phyloP scores from a whole-genome alignment of 2,329 filamentous ascomycete species.

The Amylocarpus encephaloides region DNA sequence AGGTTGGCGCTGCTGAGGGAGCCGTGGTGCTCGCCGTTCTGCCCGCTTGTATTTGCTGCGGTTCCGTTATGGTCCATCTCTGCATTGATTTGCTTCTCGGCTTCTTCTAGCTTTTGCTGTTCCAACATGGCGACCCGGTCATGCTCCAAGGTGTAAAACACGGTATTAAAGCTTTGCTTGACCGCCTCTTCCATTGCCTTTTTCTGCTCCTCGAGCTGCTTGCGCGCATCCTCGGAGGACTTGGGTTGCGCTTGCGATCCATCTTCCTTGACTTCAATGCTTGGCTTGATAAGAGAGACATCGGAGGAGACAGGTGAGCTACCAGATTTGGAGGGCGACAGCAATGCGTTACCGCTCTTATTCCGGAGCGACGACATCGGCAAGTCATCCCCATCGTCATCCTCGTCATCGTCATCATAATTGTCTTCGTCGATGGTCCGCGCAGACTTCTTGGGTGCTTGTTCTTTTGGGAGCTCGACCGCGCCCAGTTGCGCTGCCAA shows the following conservation, averaged over 20 bases:
- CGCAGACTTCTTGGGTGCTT: conserved; percentile 62
- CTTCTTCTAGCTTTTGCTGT: conserved; percentile 93
- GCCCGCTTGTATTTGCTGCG: conserved; percentile 43
- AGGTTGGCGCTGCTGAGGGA: conserved; percentile 90
- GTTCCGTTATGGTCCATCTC: conserved; percentile 73
- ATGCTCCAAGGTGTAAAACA: conserved; percentile 93
- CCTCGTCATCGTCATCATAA: conserved; percentile 76
- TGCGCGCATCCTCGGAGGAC: conserved; percentile 80
- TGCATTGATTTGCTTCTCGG: conserved; percentile 90
- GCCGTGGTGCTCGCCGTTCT: conserved; percentile 64
- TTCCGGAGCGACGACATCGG: conserved; percentile 46
- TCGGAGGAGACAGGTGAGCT: conserved; percentile 54
- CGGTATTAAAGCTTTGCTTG: conserved; percentile 82
- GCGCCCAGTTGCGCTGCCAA: conserved; percentile 45
- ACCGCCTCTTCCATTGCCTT: conserved; percentile 85
- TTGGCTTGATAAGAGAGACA: conserved; percentile 46
- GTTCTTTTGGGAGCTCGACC: conserved; percentile 42
- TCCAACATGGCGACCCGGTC: conserved; percentile 96
- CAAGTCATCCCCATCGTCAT: conserved; percentile 56
- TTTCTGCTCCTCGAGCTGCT: conserved; percentile 87
- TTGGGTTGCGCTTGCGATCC: conserved; percentile 51
- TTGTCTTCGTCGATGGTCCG: conserved; percentile 78
- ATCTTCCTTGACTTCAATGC: conserved; percentile 47
- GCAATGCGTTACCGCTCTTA: conserved; percentile 44
- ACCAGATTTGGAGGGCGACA: conserved; percentile 65